These are phyloP conservation scores for Pugionium dolabratum DNA, from an alignment of 345 rosid species.

Conservation along the genomic window DNA sequence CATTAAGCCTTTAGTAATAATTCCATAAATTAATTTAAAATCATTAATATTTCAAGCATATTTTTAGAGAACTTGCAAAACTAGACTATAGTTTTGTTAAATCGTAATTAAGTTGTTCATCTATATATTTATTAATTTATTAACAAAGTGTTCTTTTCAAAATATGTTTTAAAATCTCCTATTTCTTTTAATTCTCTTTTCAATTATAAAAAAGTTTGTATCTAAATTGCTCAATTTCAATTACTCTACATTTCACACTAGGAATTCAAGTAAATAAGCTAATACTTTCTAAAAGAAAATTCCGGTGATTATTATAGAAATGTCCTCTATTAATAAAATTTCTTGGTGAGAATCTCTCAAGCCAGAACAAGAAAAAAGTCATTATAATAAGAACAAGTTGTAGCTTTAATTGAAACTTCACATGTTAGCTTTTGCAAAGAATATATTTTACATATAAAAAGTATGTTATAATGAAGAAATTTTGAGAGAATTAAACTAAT, in stretches of 20 bases:
- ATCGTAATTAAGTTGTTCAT: neutral
- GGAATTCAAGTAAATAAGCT: neutral
- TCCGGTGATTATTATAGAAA: conserved; percentile 20
- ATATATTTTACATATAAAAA: neutral
- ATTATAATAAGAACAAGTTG: conserved; percentile 16
- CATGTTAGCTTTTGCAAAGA: conserved; percentile 32
- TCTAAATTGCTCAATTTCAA: neutral
- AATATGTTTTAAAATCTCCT: too few species aligned
- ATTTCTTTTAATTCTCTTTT: neutral
- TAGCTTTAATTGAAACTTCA: conserved; percentile 29
- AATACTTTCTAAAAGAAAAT: neutral
- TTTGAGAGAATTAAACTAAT: neutral
- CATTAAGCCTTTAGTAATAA: neutral
- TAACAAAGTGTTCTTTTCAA: too few species aligned
- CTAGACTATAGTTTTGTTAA: too few species aligned
- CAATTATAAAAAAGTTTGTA: too few species aligned
- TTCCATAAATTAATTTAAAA: neutral
- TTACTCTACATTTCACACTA: neutral
- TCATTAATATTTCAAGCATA: neutral
- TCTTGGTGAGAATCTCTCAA: conserved; percentile 1
- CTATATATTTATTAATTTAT: too few species aligned
- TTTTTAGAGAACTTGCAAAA: neutral
- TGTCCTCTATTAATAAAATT: neutral
- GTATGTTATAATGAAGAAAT: neutral
- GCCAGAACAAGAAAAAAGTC: neutral